Evolutionary conservation across 1,284 basidiomycete species (phyloP).

Genomic region (Athelia psychrophila): DNA sequence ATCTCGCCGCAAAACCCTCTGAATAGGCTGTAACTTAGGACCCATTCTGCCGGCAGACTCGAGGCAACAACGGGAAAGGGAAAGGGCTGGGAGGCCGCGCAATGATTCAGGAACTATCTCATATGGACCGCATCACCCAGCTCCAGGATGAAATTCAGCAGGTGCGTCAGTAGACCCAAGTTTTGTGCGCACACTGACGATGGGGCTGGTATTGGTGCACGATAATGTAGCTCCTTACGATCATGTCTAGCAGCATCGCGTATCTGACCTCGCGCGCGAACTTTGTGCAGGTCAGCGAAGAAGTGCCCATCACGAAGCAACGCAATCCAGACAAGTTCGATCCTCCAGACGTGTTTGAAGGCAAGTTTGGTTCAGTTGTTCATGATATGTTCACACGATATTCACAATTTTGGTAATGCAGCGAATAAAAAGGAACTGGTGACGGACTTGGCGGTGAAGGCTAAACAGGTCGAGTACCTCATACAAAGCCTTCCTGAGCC

Average conservation of each 20-base stretch:
- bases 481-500: constrained; percentile 75
- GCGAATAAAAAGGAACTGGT: constrained; percentile 83
- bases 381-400: background rate
- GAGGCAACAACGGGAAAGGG: background rate
- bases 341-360: constrained; percentile 51
- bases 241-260: constrained; percentile 75
- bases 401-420: constrained; percentile 24
- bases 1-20: background rate
- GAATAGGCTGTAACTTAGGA: background rate
- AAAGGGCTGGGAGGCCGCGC: constrained; percentile 35
- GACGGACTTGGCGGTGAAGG: constrained; percentile 74
- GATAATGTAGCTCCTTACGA: constrained; percentile 72
- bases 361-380: constrained; percentile 5
- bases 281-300: constrained; percentile 69
- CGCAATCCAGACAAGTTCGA: constrained; percentile 70
- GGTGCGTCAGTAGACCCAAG: constrained; percentile 29
- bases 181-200: background rate
- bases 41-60: background rate
- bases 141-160: constrained; percentile 86
- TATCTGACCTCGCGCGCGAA: constrained; percentile 73
- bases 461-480: constrained; percentile 80
- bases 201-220: background rate
- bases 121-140: constrained; percentile 88
- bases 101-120: constrained; percentile 84
- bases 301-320: constrained; percentile 74